These are phyloP conservation scores for Thelephora terrestris DNA, from an alignment of 1,284 basidiomycete species.

Conservation along the genomic window DNA sequence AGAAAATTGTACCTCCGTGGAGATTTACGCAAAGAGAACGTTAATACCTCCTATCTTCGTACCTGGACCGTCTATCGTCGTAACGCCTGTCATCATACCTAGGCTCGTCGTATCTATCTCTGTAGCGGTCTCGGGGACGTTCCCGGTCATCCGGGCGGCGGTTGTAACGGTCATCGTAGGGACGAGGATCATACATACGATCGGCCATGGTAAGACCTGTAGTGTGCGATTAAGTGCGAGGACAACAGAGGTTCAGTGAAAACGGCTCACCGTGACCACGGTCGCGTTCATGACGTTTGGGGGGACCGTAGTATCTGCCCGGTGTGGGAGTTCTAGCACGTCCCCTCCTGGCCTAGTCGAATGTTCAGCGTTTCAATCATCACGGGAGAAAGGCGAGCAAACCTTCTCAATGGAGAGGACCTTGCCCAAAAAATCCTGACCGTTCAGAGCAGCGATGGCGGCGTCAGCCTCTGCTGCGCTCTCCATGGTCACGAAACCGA, in stretches of 20 bases:
- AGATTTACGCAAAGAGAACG: neutral
- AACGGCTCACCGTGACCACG: neutral
- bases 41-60: constrained; percentile 20
- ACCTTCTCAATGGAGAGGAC: constrained; percentile 83
- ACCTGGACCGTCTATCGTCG: constrained; percentile 13
- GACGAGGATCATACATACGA: constrained; percentile 70
- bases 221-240: constrained; percentile 5
- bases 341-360: constrained; percentile 74
- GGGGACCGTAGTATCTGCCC: constrained; percentile 88
- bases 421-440: constrained; percentile 81
- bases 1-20: neutral
- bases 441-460: constrained; percentile 76
- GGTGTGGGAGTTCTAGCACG: constrained; percentile 94
- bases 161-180: constrained; percentile 70
- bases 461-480: constrained; percentile 80
- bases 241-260: constrained; percentile 5
- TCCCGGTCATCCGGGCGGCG: constrained; percentile 28
- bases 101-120: constrained; percentile 23
- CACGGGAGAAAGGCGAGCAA: constrained; percentile 8
- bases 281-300: constrained; percentile 61
- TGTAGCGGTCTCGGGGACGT: constrained; percentile 21
- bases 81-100: constrained; percentile 38
- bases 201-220: constrained; percentile 32
- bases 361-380: neutral
- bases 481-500: constrained; percentile 97